Evolutionary conservation across 345 rosid genomes (phyloP).

Genomic region (Orychophragmus violaceus): DNA sequence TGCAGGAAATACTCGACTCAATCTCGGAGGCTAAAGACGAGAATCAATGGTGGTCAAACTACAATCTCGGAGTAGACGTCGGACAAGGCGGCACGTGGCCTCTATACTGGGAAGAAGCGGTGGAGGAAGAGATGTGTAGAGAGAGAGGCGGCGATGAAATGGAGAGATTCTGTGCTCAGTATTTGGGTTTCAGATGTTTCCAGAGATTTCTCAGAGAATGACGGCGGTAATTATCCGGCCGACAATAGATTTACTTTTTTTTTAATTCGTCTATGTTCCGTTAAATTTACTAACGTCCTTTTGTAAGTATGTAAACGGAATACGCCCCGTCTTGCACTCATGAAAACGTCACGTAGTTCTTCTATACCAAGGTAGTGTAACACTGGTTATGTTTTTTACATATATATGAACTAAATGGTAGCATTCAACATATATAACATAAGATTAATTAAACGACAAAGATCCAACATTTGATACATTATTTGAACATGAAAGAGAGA

Average conservation of each 20-base stretch:
- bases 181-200: slow-evolving; percentile 82
- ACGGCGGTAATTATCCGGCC: not conserved
- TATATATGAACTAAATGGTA: not conserved
- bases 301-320: not conserved
- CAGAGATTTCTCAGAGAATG: slow-evolving; percentile 67
- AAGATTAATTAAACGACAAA: not conserved
- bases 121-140: slow-evolving; percentile 56
- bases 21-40: slow-evolving; percentile 40
- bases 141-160: slow-evolving; percentile 79
- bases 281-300: not conserved
- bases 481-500: slow-evolving; percentile 1
- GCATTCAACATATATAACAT: not conserved
- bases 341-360: slow-evolving; percentile 9
- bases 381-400: not conserved
- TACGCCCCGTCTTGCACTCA: slow-evolving; percentile 1
- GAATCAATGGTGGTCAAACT: slow-evolving; percentile 21
- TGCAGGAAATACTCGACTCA: slow-evolving; percentile 79
- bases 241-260: not conserved
- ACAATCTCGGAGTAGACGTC: slow-evolving; percentile 1
- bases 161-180: slow-evolving; percentile 78
- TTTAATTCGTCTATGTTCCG: not conserved
- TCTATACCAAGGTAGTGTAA: not conserved
- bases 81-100: slow-evolving; percentile 30
- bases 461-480: slow-evolving; percentile 4
- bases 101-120: slow-evolving; percentile 47